Conservation (phyloP, 2,329 filamentous ascomycete species). For the Fusarium chlamydosporum region DNA sequence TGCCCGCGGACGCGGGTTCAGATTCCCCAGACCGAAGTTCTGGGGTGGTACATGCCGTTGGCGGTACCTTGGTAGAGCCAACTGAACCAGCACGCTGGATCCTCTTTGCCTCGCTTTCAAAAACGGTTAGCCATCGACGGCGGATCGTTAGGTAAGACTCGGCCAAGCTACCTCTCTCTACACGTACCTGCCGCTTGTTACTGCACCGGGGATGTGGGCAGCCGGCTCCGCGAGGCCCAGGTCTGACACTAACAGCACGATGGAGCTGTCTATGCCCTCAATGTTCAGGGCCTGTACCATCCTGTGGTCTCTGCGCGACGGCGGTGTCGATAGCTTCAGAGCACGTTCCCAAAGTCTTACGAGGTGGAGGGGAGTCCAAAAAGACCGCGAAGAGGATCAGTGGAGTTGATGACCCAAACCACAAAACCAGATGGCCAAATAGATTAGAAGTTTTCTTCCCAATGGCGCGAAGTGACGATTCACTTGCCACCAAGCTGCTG, state of each 20-base stretch:
- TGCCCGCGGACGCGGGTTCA: constrained; percentile 39
- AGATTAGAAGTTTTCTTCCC: constrained; percentile 11
- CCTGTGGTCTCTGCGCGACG: constrained; percentile 46
- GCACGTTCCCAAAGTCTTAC: constrained; percentile 46
- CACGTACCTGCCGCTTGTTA: constrained; percentile 12
- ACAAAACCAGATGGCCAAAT: constrained; percentile 18
- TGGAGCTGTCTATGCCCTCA: constrained; percentile 46
- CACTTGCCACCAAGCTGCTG: constrained; percentile 33
- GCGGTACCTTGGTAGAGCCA: constrained; percentile 22
- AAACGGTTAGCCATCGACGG: constrained; percentile 44
- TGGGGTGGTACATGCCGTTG: constrained; percentile 42
- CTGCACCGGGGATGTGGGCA: constrained; percentile 43
- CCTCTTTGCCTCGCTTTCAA: constrained; percentile 39
- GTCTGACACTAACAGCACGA: constrained; percentile 42
- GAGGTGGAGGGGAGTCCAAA: constrained; percentile 37
- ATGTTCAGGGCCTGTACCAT: constrained; percentile 40
- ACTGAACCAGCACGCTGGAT: constrained; percentile 48
- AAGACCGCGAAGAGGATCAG: constrained; percentile 42
- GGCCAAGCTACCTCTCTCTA: constrained; percentile 15
- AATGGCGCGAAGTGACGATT: constrained; percentile 28
- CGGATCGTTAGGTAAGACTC: constrained; percentile 43
- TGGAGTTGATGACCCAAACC: constrained; percentile 31
- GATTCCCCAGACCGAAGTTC: constrained; percentile 41
- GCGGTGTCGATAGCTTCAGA: constrained; percentile 51
- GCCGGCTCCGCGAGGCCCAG: constrained; percentile 51